Evolutionary conservation across 345 rosid species (phyloP).

Genomic region (Citrus hindsii): DNA sequence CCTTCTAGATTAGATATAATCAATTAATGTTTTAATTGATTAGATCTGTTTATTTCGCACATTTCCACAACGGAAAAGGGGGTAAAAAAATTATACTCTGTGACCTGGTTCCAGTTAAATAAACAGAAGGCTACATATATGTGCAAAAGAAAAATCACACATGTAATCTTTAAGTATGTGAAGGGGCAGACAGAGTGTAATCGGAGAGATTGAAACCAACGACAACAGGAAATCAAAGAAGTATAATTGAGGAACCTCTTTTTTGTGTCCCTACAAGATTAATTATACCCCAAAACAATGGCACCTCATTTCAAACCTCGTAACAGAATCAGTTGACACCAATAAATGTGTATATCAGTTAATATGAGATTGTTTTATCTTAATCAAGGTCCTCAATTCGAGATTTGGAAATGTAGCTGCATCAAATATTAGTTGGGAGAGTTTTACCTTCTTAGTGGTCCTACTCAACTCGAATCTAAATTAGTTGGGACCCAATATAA

Average conservation of each 20-base stretch:
- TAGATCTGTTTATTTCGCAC: neutral
- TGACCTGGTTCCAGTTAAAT: slow-evolving; percentile 3
- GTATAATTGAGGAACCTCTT: neutral
- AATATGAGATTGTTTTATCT: accelerated
- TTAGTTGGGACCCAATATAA: accelerated
- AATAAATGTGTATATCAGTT: accelerated
- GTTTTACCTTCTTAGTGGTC: accelerated
- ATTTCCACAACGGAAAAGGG: no score
- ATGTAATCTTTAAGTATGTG: neutral
- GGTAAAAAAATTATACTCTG: neutral
- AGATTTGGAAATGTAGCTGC: no score
- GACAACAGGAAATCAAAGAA: neutral
- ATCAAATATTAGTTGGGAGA: no score
- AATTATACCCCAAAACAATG: neutral
- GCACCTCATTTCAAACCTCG: neutral
- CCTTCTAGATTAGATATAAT: no score
- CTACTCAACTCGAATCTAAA: accelerated
- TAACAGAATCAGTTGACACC: neutral
- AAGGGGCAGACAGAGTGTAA: neutral
- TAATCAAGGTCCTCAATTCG: no score
- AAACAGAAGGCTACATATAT: neutral
- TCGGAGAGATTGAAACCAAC: neutral
- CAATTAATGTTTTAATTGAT: no score
- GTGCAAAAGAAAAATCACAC: neutral
- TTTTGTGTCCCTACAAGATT: neutral